Evolutionary conservation across 352 stramenopile genomes (phyloP), one percentile per base, ranked within the genome.

Genomic region (Globisporangium canariense): DNA sequence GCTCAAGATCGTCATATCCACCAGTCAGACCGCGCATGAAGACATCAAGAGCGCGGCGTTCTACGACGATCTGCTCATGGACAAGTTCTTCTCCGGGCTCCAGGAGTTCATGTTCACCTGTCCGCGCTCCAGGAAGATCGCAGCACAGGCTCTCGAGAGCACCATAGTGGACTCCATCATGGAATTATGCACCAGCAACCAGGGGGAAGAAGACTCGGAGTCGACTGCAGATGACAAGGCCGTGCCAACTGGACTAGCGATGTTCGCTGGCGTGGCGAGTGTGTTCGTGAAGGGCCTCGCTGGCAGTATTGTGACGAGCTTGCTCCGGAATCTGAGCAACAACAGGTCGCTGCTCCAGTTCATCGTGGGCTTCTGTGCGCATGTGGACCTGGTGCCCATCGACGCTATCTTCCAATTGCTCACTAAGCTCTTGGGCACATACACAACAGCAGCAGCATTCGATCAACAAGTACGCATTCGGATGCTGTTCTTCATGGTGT

Each of bases 81-180:
- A 86, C 28, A 86, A 86, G 47, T 86, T 89, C 60, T 86, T 84
- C 49, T 58, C 62, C 1, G 71, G 74, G 3, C 64, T 91, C 50
- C 76, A 86, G 53, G 69, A 68, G 28, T 89, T 89, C 65, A 47
- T 78, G 45, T 88, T 89, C 62, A 79, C 68, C n/a, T 82, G 72
- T 49, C 51, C 70, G 18, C 61, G 68, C n/a, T 76, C 79, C 10
- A 66, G 67, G 55, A 47, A 56, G 0, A 66, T 83, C 14, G 60
- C 77, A 5, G 60, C 59, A 20, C 58, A 71, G 2, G 68, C 75
- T 8, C 41, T 87, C 40, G 36, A 73, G 32, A 50, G 18, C 9
- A 51, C 68, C n/a, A 36, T 87, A 3, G 32, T 68, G 9, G 47
- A 49, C 13, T 47, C 47, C 16, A 28, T 62, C 34, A 10, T 32